These are phyloP conservation scores for Annulohypoxylon truncatum DNA, from an alignment of 2,329 filamentous ascomycete genomes.

Conservation along the genomic window DNA sequence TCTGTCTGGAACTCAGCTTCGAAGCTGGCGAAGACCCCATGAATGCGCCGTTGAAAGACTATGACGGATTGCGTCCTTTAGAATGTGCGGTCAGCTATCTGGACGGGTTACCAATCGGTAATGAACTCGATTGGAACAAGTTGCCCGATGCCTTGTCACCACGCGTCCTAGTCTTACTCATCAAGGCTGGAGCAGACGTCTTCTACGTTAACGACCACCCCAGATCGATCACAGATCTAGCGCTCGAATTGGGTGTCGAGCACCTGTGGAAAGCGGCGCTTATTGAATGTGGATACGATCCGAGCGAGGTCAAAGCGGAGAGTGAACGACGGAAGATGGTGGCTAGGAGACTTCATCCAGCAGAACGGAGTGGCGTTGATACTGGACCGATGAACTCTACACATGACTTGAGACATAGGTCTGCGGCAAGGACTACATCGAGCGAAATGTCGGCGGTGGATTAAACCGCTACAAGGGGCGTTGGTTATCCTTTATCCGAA, in stretches of 20 bases:
- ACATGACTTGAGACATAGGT: background rate
- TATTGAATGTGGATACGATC: background rate
- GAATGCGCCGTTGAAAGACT: background rate
- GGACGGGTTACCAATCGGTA: too few relatives aligned
- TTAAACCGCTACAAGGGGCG: background rate
- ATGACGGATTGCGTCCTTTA: background rate
- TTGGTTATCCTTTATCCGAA: too few relatives aligned
- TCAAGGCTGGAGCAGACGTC: background rate
- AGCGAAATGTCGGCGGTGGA: background rate
- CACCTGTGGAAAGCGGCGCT: conserved; percentile 6
- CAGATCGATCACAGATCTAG: background rate
- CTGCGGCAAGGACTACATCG: background rate
- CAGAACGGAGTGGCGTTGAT: conserved; percentile 5
- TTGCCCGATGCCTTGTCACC: background rate
- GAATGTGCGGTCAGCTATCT: background rate
- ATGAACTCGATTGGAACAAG: too few relatives aligned
- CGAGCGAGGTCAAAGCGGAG: background rate
- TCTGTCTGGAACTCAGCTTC: background rate
- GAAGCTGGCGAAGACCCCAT: background rate
- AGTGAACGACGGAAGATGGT: background rate
- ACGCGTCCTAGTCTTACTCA: background rate
- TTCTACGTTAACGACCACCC: background rate
- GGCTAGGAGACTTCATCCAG: background rate
- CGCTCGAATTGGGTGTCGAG: background rate
- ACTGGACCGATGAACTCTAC: background rate